Evolutionary conservation across 345 rosid species (phyloP), one percentile per base, ranked within the genome.

Genomic region (Mallotus nudiflorus): DNA sequence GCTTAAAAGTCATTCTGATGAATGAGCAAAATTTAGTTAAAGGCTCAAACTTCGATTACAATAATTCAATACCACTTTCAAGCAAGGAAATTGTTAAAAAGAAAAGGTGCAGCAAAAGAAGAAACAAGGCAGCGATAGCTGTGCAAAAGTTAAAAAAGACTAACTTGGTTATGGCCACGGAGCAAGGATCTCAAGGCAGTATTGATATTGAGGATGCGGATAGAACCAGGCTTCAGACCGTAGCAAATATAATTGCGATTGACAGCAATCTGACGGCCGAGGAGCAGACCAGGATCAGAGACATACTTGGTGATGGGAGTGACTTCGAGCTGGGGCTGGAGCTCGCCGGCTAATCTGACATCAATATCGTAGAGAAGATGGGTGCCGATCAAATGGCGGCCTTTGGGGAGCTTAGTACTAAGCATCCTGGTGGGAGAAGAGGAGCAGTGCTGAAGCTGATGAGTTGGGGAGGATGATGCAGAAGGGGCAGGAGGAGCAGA

Each of bases 221-320:
- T 87, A 72, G 84, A 85, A 60, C 99, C 97, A 31, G 85, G 89
- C 83, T 90, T 94, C 45, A 94, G 74, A 1, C 95, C 98, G 24
- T 94, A 94, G 69, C 97, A 91, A 13, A 94, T 88, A 64, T 94
- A 94, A 14, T 78, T 77, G 79, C 78, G 80, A 62, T 86, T 94
- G 29, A 90, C 97, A 6, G 97, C 97, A 69, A 94, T 90, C 75
- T 92, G 97, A 6, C 93, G 78, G 9, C 99, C 99, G 27, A 94
- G 74, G 0, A 85, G 80, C 14, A 89, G 95, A 76, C 83, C 91
- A 46, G 97, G 97, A 70, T 94, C 97, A 51, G 96, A 91, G 6
- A 75, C 83, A 74, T 94, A 94, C 75, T 87, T 92, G 8, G 99
- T 92, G 65, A 95, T 95, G 35, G 99, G 97, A 66, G 91, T 89